Conservation (phyloP, 768 basidiomycete genomes). For the Crassisporium funariophilum region DNA sequence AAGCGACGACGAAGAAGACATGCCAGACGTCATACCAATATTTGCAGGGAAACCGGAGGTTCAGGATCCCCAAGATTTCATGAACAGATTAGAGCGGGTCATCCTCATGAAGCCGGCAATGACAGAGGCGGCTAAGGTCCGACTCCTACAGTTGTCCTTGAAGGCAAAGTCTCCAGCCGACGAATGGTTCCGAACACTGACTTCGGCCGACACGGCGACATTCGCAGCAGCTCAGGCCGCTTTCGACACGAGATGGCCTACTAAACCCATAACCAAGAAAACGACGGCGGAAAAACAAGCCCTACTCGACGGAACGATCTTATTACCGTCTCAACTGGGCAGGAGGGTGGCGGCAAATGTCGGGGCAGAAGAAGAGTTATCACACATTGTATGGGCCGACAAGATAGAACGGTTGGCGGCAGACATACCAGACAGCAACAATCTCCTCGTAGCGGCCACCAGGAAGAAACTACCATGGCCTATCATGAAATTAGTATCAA, state of each 20-base stretch:
- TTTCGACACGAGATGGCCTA: slow-evolving; percentile 21
- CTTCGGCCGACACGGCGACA: slow-evolving; percentile 2
- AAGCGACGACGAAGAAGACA: background rate
- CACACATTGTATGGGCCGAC: slow-evolving; percentile 26
- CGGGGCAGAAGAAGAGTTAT: slow-evolving; percentile 14
- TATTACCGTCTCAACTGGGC: slow-evolving; percentile 15
- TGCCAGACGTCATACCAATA: background rate
- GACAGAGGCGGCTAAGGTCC: background rate
- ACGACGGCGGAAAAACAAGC: slow-evolving; percentile 13
- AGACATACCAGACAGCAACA: slow-evolving; percentile 14
- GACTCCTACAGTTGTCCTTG: slow-evolving; percentile 1
- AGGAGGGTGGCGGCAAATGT: slow-evolving; percentile 16
- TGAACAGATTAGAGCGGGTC: slow-evolving; percentile 13
- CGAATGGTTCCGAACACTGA: slow-evolving; percentile 16
- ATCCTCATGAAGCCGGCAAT: background rate
- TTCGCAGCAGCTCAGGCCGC: slow-evolving; percentile 11
- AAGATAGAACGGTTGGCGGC: slow-evolving; percentile 15
- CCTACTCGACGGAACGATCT: slow-evolving; percentile 5
- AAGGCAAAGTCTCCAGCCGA: slow-evolving; percentile 7
- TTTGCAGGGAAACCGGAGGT: background rate
- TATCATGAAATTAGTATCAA: background rate
- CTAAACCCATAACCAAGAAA: slow-evolving; percentile 9
- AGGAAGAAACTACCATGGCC: slow-evolving; percentile 11
- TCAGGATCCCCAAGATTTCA: slow-evolving; percentile 21
- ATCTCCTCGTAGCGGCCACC: slow-evolving; percentile 11